A percentile compares a stretch with the other conserved stretches of the same genome.
These are phyloP conservation scores for Tolypocladium endophyticum DNA, from an alignment of 2,329 filamentous ascomycete genomes.

Conservation along the genomic window DNA sequence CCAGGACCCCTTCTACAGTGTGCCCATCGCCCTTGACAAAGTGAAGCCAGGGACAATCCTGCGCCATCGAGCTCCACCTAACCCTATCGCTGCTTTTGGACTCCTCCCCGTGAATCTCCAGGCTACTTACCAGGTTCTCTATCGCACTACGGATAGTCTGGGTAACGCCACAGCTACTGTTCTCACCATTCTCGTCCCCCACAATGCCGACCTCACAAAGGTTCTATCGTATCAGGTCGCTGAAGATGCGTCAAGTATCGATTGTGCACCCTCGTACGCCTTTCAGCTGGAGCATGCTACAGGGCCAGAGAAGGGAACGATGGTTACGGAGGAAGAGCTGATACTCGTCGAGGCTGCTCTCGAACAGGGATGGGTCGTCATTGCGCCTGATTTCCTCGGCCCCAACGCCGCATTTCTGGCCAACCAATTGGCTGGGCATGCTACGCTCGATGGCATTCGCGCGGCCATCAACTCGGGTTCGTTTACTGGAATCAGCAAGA, in stretches of 20 bases:
- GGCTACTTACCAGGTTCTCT: slow-evolving; percentile 22
- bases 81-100: not conserved
- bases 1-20: not conserved
- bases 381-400: slow-evolving; percentile 35
- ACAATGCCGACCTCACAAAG: slow-evolving; percentile 14
- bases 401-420: slow-evolving; percentile 29
- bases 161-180: slow-evolving; percentile 24
- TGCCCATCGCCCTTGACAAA: not conserved
- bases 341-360: slow-evolving; percentile 18
- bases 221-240: slow-evolving; percentile 32
- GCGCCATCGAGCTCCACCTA: not conserved
- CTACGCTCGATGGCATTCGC: slow-evolving; percentile 31
- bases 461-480: slow-evolving; percentile 19
- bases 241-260: slow-evolving; percentile 25
- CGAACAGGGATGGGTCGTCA: slow-evolving; percentile 36
- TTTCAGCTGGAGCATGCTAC: slow-evolving; percentile 6
- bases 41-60: not conserved
- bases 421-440: slow-evolving; percentile 28
- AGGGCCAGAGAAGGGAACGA: slow-evolving; percentile 24
- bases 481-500: slow-evolving; percentile 16
- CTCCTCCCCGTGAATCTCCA: slow-evolving; percentile 5
- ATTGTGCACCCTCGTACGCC: slow-evolving; percentile 17
- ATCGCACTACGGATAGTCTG: slow-evolving; percentile 25
- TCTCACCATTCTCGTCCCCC: slow-evolving; percentile 26
- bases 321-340: slow-evolving; percentile 11